Conservation (phyloP, 768 basidiomycete species). For the Amyloporia xantha region DNA sequence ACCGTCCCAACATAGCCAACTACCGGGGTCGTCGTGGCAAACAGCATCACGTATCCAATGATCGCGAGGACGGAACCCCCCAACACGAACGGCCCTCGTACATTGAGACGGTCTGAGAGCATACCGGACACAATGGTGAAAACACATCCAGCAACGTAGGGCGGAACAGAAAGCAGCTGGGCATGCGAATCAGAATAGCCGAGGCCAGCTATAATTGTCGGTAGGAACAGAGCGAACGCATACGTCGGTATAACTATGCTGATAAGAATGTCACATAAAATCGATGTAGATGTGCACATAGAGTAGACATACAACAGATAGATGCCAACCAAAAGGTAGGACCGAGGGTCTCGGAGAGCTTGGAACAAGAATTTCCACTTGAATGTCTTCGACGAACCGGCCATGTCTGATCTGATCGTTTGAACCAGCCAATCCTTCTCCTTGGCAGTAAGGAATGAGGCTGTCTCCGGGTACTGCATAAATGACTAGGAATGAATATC, state of each 20-base stretch:
- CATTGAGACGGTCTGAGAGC: conserved; percentile 4
- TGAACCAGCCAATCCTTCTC: conserved; percentile 9
- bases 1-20: conserved; percentile 41
- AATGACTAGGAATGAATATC: neutral
- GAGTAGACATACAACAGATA: conserved; percentile 7
- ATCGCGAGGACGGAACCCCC: conserved; percentile 2
- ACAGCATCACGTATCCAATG: conserved; percentile 5
- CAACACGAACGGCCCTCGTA: conserved; percentile 6
- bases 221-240: conserved; percentile 47
- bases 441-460: conserved; percentile 5
- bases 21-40: conserved; percentile 1
- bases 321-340: conserved; percentile 6
- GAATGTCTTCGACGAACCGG: conserved; percentile 4
- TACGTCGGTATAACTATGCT: conserved; percentile 27
- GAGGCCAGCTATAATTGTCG: conserved; percentile 57
- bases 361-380: conserved; percentile 8
- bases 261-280: neutral
- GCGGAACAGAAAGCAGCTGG: conserved; percentile 53
- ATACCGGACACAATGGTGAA: conserved; percentile 2
- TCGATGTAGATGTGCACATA: neutral
- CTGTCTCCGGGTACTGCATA: conserved; percentile 6
- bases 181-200: conserved; percentile 46
- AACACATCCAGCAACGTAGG: conserved; percentile 21
- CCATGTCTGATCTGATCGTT: conserved; percentile 3
- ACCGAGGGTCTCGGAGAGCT: conserved; percentile 6